Evolutionary conservation across 306 rosid species (phyloP).

Genomic region (Lupinus albus): DNA sequence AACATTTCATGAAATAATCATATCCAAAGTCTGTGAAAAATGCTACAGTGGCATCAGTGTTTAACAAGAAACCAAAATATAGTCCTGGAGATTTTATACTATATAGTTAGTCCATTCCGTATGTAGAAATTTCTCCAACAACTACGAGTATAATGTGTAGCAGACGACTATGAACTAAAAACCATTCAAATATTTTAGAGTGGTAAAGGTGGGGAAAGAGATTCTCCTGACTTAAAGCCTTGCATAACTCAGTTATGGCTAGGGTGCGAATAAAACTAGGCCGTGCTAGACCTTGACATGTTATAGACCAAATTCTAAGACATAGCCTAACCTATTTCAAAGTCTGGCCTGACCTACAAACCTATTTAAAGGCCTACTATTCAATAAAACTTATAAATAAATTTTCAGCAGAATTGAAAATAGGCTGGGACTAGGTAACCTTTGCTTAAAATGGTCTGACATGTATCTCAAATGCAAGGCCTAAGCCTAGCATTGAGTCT

Average conservation of each 20-base stretch:
- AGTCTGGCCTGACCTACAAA: too few species aligned
- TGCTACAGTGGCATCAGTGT: constrained; percentile 3
- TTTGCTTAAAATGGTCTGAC: too few species aligned
- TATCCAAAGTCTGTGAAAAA: constrained; percentile 25
- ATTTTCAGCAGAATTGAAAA: too few species aligned
- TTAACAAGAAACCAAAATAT: constrained; percentile 27
- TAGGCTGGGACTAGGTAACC: too few species aligned
- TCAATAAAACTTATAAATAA: too few species aligned
- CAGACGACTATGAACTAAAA: constrained; percentile 17
- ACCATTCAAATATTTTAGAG: background rate
- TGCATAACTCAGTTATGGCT: constrained; percentile 12
- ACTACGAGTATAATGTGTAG: background rate
- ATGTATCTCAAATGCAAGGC: too few species aligned
- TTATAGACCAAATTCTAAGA: too few species aligned
- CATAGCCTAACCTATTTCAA: too few species aligned
- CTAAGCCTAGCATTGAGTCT: too few species aligned
- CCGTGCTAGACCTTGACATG: too few species aligned
- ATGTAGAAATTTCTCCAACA: constrained; percentile 25
- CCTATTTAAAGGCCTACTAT: too few species aligned
- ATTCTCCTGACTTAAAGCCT: constrained; percentile 10
- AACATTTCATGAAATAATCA: constrained; percentile 24
- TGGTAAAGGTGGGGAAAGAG: background rate
- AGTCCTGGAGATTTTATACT: constrained; percentile 12
- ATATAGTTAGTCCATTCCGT: background rate
- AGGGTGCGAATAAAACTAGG: too few species aligned